These are phyloP conservation scores for Mallotus nudiflorus DNA, from an alignment of 345 rosid species.

Conservation along the genomic window DNA sequence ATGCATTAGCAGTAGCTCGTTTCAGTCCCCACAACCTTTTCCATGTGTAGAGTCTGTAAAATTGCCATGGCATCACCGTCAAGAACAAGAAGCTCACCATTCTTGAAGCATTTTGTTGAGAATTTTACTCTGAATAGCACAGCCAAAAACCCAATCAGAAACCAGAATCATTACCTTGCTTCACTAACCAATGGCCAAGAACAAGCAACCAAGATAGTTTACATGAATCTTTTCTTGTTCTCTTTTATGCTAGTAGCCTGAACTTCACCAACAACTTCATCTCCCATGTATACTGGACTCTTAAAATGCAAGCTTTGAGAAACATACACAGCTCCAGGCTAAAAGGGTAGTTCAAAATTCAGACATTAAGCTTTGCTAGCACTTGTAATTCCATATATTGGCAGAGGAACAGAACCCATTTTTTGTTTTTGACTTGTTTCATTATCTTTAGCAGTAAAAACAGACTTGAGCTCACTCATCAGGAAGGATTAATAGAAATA, in stretches of 20 bases:
- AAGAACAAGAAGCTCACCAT: conserved; percentile 49
- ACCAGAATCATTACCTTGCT: too few relatives aligned
- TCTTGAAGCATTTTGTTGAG: conserved; percentile 74
- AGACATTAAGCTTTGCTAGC: not conserved
- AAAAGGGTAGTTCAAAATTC: not conserved
- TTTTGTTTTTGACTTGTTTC: not conserved
- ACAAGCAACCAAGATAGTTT: conserved; percentile 23
- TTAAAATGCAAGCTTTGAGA: conserved; percentile 81
- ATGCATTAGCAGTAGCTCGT: not conserved
- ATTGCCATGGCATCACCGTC: conserved; percentile 77
- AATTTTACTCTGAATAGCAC: conserved; percentile 57
- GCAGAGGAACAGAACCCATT: too few relatives aligned
- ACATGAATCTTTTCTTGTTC: conserved; percentile 61
- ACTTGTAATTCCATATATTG: not conserved
- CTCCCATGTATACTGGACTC: conserved; percentile 71
- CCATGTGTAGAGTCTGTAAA: conserved; percentile 48
- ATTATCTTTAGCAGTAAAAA: too few relatives aligned
- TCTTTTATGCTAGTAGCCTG: conserved; percentile 54
- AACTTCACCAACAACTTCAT: conserved; percentile 57
- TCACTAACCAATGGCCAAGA: not conserved
- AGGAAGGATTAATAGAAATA: not conserved
- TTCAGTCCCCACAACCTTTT: conserved; percentile 2
- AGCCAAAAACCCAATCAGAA: not conserved
- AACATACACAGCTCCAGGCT: conserved; percentile 89
- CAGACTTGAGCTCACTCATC: not conserved